phyloP scores from a whole-genome alignment of 2,329 filamentous ascomycete genomes.

The Xylariaceae sp. region DNA sequence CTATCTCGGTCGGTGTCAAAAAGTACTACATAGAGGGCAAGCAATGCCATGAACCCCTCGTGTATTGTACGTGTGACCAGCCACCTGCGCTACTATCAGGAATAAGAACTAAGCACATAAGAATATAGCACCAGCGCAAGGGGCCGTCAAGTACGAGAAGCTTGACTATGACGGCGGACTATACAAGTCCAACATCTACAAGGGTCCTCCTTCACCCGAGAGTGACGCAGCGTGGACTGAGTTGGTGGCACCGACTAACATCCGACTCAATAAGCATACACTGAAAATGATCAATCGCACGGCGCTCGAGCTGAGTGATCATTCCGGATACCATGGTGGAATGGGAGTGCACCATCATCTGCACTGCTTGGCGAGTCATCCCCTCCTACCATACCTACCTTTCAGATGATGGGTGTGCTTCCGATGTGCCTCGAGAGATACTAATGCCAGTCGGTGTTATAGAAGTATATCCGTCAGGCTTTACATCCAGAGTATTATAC shows the following conservation, averaged over 20 bases:
- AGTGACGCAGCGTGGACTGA: neutral
- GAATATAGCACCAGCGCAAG: conserved; percentile 1
- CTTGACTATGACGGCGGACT: neutral
- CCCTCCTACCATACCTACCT: too few relatives aligned
- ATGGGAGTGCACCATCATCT: neutral
- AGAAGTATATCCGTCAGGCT: neutral
- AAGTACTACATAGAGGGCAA: neutral
- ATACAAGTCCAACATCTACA: neutral
- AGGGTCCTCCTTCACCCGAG: neutral
- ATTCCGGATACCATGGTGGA: neutral
- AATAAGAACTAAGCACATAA: too few relatives aligned
- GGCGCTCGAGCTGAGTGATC: neutral
- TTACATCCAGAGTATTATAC: neutral
- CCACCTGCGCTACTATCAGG: too few relatives aligned
- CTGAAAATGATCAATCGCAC: neutral
- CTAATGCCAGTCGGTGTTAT: too few relatives aligned
- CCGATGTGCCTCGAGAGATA: too few relatives aligned
- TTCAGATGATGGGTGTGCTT: too few relatives aligned
- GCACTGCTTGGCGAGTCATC: neutral
- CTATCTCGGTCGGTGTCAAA: neutral
- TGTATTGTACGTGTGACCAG: neutral
- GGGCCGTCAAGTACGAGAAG: neutral
- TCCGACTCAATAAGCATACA: neutral
- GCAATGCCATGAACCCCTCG: neutral
- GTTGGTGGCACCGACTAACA: neutral